phyloP scores from a whole-genome alignment of 768 basidiomycete genomes.

The Dictyophora rubrovolvata region DNA sequence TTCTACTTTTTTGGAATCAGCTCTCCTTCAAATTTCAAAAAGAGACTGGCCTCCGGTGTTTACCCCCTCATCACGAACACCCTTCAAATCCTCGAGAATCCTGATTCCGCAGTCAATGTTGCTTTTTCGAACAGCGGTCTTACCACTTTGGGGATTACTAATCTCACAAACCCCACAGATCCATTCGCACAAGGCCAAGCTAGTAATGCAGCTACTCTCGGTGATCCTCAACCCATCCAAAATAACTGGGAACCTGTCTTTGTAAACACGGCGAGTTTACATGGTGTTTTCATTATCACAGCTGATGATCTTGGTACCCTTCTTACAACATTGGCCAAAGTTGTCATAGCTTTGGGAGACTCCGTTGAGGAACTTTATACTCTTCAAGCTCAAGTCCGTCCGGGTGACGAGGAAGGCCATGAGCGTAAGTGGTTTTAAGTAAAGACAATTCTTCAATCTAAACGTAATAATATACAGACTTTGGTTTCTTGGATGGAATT shows the following conservation, averaged over 20 bases:
- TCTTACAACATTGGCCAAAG: neutral
- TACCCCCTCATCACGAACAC: neutral
- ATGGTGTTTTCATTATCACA: slow-evolving; percentile 17
- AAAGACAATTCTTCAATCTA: neutral
- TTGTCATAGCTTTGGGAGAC: slow-evolving; percentile 11
- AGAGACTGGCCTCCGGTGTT: slow-evolving; percentile 8
- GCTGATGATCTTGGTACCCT: slow-evolving; percentile 1
- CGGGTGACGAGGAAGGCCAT: slow-evolving; percentile 14
- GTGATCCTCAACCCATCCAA: slow-evolving; percentile 10
- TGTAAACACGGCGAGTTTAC: slow-evolving; percentile 9
- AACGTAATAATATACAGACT: slow-evolving; percentile 6
- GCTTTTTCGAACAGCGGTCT: slow-evolving; percentile 14
- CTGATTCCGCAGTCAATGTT: slow-evolving; percentile 15
- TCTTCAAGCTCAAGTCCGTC: slow-evolving; percentile 13
- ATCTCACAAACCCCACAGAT: slow-evolving; percentile 11
- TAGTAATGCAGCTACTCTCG: slow-evolving; percentile 13
- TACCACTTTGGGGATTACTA: slow-evolving; percentile 11
- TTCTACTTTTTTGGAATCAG: slow-evolving; percentile 19
- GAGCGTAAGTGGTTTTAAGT: slow-evolving; percentile 11
- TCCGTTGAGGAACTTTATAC: slow-evolving; percentile 9
- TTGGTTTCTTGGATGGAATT: slow-evolving; percentile 18
- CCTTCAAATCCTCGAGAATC: neutral
- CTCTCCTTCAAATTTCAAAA: slow-evolving; percentile 14
- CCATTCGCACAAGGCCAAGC: slow-evolving; percentile 12
- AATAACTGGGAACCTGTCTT: slow-evolving; percentile 13